Conservation (phyloP, 805 yeast genomes). For the Grigorovia yakushimaensis region DNA sequence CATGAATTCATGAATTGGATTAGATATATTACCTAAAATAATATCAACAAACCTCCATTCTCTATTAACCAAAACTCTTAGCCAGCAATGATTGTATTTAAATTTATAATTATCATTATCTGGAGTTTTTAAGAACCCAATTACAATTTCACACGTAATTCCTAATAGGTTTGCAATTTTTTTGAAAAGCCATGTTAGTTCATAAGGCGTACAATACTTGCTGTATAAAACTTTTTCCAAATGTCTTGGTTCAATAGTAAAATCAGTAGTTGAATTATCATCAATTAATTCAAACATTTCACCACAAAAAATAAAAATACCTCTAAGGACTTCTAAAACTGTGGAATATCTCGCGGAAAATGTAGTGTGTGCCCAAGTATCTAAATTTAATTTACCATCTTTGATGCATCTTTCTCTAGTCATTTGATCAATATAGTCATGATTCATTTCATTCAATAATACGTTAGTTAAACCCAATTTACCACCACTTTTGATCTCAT, state of each 20-base stretch:
- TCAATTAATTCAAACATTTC: slow-evolving; percentile 45
- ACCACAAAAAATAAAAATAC: slow-evolving; percentile 51
- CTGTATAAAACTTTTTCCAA: slow-evolving; percentile 34
- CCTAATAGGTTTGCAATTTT: slow-evolving; percentile 61
- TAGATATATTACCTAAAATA: slow-evolving; percentile 49
- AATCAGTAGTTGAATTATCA: slow-evolving; percentile 30
- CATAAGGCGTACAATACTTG: slow-evolving; percentile 55
- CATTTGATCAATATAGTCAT: slow-evolving; percentile 36
- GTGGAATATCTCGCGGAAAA: slow-evolving; percentile 44
- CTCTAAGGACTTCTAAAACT: slow-evolving; percentile 53
- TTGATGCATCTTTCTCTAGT: slow-evolving; percentile 31
- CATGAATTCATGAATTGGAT: slow-evolving; percentile 38
- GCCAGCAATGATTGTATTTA: slow-evolving; percentile 80
- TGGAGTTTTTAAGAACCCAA: slow-evolving; percentile 80
- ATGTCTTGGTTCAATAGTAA: slow-evolving; percentile 31
- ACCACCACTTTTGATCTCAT: slow-evolving; percentile 33
- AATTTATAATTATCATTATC: slow-evolving; percentile 39
- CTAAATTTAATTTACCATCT: slow-evolving; percentile 37
- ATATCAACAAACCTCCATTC: slow-evolving; percentile 78
- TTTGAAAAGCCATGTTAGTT: slow-evolving; percentile 67
- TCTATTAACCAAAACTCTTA: slow-evolving; percentile 62
- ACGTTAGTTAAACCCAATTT: slow-evolving; percentile 25
- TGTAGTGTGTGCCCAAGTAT: slow-evolving; percentile 44
- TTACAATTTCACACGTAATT: slow-evolving; percentile 63
- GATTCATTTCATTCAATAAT: slow-evolving; percentile 25